A percentile compares a stretch with the other conserved stretches of the same genome.
phyloP scores from a whole-genome alignment of 495 filamentous ascomycete species.

The Astrothelium macrocarpum region DNA sequence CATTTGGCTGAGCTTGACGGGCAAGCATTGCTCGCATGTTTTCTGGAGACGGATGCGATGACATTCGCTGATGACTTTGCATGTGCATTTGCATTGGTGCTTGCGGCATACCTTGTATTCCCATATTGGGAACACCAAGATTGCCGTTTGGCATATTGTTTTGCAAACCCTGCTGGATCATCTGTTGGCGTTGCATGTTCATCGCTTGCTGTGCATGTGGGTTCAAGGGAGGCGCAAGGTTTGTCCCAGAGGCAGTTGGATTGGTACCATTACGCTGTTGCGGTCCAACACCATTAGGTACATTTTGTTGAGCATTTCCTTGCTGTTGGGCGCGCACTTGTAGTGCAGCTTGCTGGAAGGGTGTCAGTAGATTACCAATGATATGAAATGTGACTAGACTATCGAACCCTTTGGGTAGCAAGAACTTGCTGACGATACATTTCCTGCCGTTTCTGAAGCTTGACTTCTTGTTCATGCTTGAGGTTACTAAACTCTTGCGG shows the following conservation, averaged over 20 bases:
- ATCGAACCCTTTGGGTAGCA: conserved; percentile 50
- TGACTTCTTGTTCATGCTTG: conserved; percentile 74
- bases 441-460: conserved; percentile 62
- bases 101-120: conserved; percentile 61
- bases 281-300: conserved; percentile 10
- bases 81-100: conserved; percentile 48
- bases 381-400: conserved; percentile 3
- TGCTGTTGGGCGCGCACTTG: conserved; percentile 13
- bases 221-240: conserved; percentile 2
- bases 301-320: not conserved
- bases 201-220: conserved; percentile 12
- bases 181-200: conserved; percentile 22
- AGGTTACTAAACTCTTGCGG: conserved; percentile 83
- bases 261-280: conserved; percentile 12
- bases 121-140: conserved; percentile 41
- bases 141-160: conserved; percentile 33
- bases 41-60: conserved; percentile 18
- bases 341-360: conserved; percentile 13
- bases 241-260: not conserved
- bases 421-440: conserved; percentile 56
- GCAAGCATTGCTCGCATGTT: conserved; percentile 18
- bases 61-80: conserved; percentile 17
- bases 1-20: not conserved
- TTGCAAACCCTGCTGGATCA: conserved; percentile 12
- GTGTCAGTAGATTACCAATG: not conserved